These are phyloP conservation scores for Salix udensis DNA, from an alignment of 345 rosid species.

Conservation along the genomic window DNA sequence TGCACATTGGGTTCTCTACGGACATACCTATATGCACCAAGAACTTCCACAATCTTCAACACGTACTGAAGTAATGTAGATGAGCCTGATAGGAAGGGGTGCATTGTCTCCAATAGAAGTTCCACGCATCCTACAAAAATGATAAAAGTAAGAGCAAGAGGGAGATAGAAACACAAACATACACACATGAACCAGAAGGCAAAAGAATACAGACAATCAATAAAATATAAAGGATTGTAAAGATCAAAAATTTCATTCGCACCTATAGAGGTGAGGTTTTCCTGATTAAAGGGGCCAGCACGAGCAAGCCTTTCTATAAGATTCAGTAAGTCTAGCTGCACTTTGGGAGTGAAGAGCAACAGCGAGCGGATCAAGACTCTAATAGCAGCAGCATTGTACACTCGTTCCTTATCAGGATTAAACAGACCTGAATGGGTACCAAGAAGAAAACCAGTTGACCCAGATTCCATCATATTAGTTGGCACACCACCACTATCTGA, in stretches of 20 bases:
- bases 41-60: constrained; percentile 91
- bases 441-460: constrained; percentile 46
- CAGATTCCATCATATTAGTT: constrained; percentile 43
- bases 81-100: constrained; percentile 80
- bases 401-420: constrained; percentile 75
- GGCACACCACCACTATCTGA: constrained; percentile 45
- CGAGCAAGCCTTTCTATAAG: constrained; percentile 82
- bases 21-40: constrained; percentile 88
- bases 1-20: not conserved
- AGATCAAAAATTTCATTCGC: constrained; percentile 26
- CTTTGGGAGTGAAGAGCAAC: constrained; percentile 89
- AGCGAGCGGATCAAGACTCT: constrained; percentile 78
- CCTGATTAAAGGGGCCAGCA: constrained; percentile 88
- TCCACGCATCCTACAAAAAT: constrained; percentile 77
- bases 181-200: not conserved
- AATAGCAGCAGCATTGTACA: constrained; percentile 86
- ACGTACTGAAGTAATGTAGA: constrained; percentile 76
- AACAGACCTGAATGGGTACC: constrained; percentile 54
- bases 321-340: constrained; percentile 80
- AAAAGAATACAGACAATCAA: constrained; percentile 14
- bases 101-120: constrained; percentile 82
- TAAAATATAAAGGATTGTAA: not conserved
- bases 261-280: constrained; percentile 92
- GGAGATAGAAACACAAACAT: not conserved
- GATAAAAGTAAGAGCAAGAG: not conserved